Conservation (phyloP, 2,329 filamentous ascomycete species). For the Sarocladiaceae sp. region DNA sequence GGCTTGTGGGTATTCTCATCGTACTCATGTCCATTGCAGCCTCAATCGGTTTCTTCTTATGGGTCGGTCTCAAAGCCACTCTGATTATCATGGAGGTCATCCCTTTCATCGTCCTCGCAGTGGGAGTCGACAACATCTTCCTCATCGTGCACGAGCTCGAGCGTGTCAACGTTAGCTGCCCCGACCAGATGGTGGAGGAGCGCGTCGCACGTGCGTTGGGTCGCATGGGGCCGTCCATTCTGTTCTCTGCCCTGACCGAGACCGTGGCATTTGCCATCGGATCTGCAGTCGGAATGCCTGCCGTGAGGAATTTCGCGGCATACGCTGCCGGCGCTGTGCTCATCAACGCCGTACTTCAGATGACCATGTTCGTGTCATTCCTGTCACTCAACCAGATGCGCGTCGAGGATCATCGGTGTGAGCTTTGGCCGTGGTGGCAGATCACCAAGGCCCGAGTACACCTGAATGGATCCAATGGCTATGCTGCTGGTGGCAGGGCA, state of each 20-base stretch:
- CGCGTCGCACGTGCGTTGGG: constrained; percentile 84
- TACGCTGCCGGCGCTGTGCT: constrained; percentile 95
- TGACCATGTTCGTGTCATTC: constrained; percentile 94
- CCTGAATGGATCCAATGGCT: constrained; percentile 52
- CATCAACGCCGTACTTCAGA: constrained; percentile 93
- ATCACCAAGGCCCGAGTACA: constrained; percentile 68
- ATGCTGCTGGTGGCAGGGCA: constrained; percentile 45
- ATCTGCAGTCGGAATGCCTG: constrained; percentile 94
- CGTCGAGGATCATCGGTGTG: constrained; percentile 80
- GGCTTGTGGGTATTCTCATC: constrained; percentile 89
- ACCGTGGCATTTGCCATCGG: constrained; percentile 90
- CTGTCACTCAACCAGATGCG: constrained; percentile 85
- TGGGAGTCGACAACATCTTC: constrained; percentile 98
- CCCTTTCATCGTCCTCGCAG: constrained; percentile 90
- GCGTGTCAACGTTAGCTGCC: constrained; percentile 84
- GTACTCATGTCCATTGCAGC: constrained; percentile 96
- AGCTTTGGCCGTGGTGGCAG: constrained; percentile 86
- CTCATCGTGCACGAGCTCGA: constrained; percentile 98
- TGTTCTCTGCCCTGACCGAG: constrained; percentile 91
- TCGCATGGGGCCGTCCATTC: constrained; percentile 92
- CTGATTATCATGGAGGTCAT: constrained; percentile 98
- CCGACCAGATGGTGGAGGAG: constrained; percentile 80
- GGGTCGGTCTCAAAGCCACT: constrained; percentile 85
- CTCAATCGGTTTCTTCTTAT: constrained; percentile 91
- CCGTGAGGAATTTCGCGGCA: constrained; percentile 92